These are phyloP conservation scores for Pichia sp. DNA, from an alignment of 1,139 yeast species.

Conservation along the genomic window DNA sequence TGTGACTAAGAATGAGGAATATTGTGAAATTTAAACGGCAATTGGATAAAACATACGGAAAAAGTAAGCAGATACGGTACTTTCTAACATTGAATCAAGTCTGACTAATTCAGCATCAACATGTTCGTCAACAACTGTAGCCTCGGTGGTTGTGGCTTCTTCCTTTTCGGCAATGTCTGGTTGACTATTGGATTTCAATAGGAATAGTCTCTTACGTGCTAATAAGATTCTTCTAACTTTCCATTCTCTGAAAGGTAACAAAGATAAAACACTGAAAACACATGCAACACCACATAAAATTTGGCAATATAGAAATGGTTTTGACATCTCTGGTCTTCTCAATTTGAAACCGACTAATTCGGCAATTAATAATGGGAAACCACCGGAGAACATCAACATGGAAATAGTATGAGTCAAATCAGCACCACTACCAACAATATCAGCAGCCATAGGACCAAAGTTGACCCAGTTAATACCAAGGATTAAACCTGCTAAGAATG, in stretches of 20 bases:
- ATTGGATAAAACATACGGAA: background rate
- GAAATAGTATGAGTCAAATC: constrained; percentile 36
- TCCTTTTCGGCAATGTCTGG: no score
- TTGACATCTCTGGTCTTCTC: constrained; percentile 28
- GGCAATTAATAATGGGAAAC: constrained; percentile 32
- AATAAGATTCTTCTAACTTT: constrained; percentile 33
- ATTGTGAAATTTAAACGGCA: background rate
- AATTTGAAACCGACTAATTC: constrained; percentile 52
- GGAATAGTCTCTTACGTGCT: constrained; percentile 19
- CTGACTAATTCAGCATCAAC: background rate
- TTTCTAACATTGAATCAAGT: background rate
- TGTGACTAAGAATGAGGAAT: no score
- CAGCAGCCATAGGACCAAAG: constrained; percentile 60
- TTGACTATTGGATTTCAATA: no score
- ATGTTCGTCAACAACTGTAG: background rate
- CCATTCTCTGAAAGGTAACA: constrained; percentile 41
- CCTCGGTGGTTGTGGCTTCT: no score
- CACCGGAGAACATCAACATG: constrained; percentile 32
- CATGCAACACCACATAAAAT: constrained; percentile 55
- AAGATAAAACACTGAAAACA: constrained; percentile 35
- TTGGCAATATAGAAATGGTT: constrained; percentile 59
- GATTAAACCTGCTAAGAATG: constrained; percentile 50
- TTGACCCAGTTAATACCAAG: constrained; percentile 67
- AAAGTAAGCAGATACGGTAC: background rate
- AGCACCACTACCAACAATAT: constrained; percentile 39